Conservation (phyloP, 2,329 filamentous ascomycete genomes). For the Fusarium miscanthi region DNA sequence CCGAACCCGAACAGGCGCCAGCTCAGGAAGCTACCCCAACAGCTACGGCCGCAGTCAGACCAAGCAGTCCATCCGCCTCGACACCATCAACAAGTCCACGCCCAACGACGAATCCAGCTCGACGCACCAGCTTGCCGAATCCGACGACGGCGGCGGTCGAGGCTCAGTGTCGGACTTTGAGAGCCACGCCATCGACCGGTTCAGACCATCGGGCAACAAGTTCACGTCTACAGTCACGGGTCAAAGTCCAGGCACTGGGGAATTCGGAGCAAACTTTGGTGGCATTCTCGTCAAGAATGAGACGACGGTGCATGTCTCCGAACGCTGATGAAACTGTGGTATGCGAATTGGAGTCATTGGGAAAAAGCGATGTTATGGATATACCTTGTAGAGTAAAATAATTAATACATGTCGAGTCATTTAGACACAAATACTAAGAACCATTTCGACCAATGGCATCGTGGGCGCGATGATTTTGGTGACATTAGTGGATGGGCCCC, state of each 20-base stretch:
- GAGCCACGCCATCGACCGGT: conserved; percentile 35
- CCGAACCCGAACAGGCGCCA: conserved; percentile 26
- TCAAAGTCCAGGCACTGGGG: neutral
- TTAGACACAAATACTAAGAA: neutral
- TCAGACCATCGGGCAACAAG: conserved; percentile 19
- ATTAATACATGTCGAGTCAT: neutral
- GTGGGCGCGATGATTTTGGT: neutral
- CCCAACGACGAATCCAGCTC: conserved; percentile 35
- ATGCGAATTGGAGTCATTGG: neutral
- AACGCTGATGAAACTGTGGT: conserved; percentile 9
- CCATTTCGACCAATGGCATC: neutral
- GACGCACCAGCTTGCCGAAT: conserved; percentile 37
- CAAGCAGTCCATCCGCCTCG: conserved; percentile 40
- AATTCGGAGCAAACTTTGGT: conserved; percentile 1
- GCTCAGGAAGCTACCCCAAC: conserved; percentile 34
- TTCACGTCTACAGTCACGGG: conserved; percentile 32
- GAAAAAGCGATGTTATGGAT: neutral
- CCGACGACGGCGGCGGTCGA: neutral
- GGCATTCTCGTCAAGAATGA: conserved; percentile 44
- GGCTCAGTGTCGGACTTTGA: conserved; percentile 39
- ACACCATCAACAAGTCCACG: conserved; percentile 25
- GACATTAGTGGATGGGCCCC: neutral
- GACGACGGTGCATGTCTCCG: conserved; percentile 24
- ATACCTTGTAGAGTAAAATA: neutral
- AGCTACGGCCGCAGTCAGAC: conserved; percentile 36